phyloP scores from a whole-genome alignment of 208 protist species.

The Jaenimonas drosophilae region DNA sequence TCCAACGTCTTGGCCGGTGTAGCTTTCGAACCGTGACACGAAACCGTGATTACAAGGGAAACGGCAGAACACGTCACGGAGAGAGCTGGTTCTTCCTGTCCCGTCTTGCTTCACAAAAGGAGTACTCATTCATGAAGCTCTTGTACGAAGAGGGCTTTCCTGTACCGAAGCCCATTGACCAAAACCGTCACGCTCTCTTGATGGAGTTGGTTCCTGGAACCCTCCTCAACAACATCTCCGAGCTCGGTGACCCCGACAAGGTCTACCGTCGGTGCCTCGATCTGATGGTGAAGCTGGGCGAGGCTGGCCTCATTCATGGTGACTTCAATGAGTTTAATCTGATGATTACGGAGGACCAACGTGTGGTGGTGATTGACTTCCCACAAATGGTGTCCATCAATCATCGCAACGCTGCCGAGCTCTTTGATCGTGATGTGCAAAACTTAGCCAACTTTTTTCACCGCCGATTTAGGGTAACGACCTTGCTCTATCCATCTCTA shows the following conservation, averaged over 20 bases:
- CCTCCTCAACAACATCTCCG: constrained; percentile 89
- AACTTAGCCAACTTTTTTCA: constrained; percentile 95
- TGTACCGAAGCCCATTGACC: constrained; percentile 95
- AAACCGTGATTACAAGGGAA: constrained; percentile 96
- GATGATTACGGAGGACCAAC: constrained; percentile 89
- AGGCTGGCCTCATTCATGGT: constrained; percentile 96
- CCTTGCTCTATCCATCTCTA: constrained; percentile 52
- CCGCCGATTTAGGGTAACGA: constrained; percentile 81
- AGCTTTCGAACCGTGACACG: constrained; percentile 96
- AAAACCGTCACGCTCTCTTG: constrained; percentile 97
- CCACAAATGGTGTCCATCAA: constrained; percentile 98
- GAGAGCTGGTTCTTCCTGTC: constrained; percentile 98
- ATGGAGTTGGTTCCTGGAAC: constrained; percentile 95
- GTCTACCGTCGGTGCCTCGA: constrained; percentile 90
- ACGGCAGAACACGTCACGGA: constrained; percentile 63
- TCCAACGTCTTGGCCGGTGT: constrained; percentile 95
- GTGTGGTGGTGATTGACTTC: constrained; percentile 98
- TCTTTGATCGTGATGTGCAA: constrained; percentile 97
- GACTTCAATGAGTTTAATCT: constrained; percentile 99
- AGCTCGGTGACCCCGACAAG: constrained; percentile 75
- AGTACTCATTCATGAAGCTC: constrained; percentile 98
- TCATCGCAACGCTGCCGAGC: constrained; percentile 92
- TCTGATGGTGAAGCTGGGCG: constrained; percentile 90
- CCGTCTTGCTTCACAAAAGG: constrained; percentile 95
- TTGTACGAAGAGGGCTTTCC: constrained; percentile 95